Percentiles rank a stretch among this genome's conserved stretches.
Conservation (phyloP, 768 basidiomycete genomes). For the Tylopilus sp. region DNA sequence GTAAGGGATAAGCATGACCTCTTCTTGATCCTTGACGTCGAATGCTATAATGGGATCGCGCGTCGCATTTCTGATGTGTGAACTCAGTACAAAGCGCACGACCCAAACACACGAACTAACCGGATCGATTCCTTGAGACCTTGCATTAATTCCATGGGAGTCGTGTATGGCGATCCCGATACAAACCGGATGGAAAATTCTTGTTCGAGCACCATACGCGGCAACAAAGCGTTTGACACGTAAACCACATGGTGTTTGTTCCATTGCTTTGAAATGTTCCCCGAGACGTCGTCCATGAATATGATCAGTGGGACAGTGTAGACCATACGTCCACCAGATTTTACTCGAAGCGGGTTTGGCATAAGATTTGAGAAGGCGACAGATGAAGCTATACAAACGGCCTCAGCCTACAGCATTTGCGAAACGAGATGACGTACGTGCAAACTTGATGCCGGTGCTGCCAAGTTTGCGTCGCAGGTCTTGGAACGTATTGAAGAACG, state of each 20-base stretch:
- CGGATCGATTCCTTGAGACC: background rate
- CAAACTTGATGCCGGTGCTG: too few relatives aligned
- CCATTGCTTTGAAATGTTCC: slow-evolving; percentile 35
- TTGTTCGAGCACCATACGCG: slow-evolving; percentile 27
- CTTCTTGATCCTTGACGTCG: background rate
- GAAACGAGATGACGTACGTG: too few relatives aligned
- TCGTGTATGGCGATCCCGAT: slow-evolving; percentile 32
- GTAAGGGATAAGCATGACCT: background rate
- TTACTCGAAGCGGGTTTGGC: background rate
- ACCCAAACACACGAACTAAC: background rate
- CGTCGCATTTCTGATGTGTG: too few relatives aligned
- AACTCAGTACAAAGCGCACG: too few relatives aligned
- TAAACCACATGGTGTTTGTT: slow-evolving; percentile 34
- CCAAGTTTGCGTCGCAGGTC: too few relatives aligned
- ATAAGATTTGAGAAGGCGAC: background rate
- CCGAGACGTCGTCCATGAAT: slow-evolving; percentile 36
- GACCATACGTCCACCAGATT: background rate
- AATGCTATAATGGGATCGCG: too few relatives aligned
- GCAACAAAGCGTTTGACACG: slow-evolving; percentile 30
- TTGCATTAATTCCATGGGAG: slow-evolving; percentile 25
- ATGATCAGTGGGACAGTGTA: slow-evolving; percentile 20
- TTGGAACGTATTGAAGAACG: too few relatives aligned
- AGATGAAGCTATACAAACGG: background rate
- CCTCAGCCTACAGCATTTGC: too few relatives aligned
- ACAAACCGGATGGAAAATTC: slow-evolving; percentile 30